phyloP scores from a whole-genome alignment of 2,329 filamentous ascomycete species.

The Aspergillus sp. region DNA sequence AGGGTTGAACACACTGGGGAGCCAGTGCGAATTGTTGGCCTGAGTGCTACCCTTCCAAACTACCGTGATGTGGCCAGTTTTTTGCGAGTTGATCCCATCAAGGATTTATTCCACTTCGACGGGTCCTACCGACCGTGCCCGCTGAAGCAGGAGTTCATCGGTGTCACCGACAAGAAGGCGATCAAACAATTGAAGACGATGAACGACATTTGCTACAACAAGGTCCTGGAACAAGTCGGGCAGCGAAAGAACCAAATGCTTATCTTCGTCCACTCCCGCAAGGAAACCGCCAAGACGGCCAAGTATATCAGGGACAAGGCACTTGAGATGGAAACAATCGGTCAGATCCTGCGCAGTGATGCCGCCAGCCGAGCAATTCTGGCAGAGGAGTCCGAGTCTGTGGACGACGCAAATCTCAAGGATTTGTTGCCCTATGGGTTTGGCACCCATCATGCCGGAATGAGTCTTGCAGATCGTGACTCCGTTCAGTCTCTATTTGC shows the following conservation, averaged over 20 bases:
- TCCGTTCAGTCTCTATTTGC: conserved; percentile 92
- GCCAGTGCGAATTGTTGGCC: conserved; percentile 78
- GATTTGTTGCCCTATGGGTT: conserved; percentile 93
- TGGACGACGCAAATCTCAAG: conserved; percentile 80
- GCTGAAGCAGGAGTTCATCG: conserved; percentile 91
- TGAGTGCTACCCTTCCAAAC: conserved; percentile 92
- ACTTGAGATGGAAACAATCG: conserved; percentile 92
- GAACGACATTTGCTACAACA: conserved; percentile 98
- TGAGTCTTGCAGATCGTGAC: conserved; percentile 89
- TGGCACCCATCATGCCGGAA: conserved; percentile 95
- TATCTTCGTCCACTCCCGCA: conserved; percentile 96
- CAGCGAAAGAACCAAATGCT: conserved; percentile 94
- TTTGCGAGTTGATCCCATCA: conserved; percentile 74
- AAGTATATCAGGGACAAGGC: conserved; percentile 95
- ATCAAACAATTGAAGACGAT: conserved; percentile 99
- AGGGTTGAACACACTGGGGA: conserved; percentile 91
- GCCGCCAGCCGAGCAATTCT: conserved; percentile 84
- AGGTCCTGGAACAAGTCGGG: conserved; percentile 92
- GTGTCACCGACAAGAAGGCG: conserved; percentile 92
- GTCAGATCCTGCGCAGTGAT: conserved; percentile 87
- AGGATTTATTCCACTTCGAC: conserved; percentile 93
- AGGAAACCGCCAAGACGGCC: conserved; percentile 96
- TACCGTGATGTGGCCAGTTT: conserved; percentile 95
- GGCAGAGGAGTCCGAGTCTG: conserved; percentile 70
- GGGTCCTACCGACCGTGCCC: conserved; percentile 89